Conservation (phyloP, 2,329 filamentous ascomycete species). For the Zasmidium cellare region DNA sequence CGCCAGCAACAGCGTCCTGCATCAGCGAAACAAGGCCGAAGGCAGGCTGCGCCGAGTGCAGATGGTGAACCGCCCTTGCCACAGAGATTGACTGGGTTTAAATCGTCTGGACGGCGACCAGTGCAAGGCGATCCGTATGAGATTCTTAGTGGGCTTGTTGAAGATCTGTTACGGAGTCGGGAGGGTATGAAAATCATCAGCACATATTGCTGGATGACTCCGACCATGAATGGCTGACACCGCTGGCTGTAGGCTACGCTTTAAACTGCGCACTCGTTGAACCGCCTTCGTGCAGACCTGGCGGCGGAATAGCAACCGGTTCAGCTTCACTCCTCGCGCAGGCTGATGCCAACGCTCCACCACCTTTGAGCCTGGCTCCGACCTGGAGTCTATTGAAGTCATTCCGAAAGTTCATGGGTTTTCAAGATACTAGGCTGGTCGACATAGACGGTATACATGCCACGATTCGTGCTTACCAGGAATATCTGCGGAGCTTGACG, state of each 20-base stretch:
- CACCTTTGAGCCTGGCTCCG: not conserved
- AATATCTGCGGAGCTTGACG: not conserved
- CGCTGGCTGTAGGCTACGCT: not conserved
- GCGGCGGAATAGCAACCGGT: not conserved
- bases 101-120: too few species aligned
- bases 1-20: not conserved
- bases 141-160: too few species aligned
- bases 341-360: not conserved
- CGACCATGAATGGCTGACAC: not conserved
- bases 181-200: too few species aligned
- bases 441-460: not conserved
- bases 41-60: too few species aligned
- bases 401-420: conserved; percentile 2
- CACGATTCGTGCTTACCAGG: not conserved
- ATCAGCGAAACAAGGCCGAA: not conserved
- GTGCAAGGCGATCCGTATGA: too few species aligned
- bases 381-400: not conserved
- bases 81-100: too few species aligned
- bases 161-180: not conserved
- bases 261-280: conserved; percentile 1
- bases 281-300: conserved; percentile 1
- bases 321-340: not conserved
- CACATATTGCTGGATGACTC: not conserved
- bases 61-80: too few species aligned
- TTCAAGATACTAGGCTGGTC: conserved; percentile 2